Percentiles rank a stretch among this genome's conserved stretches.
Evolutionary conservation across 345 rosid genomes (phyloP).

Genomic region (Sisymbrium irio): DNA sequence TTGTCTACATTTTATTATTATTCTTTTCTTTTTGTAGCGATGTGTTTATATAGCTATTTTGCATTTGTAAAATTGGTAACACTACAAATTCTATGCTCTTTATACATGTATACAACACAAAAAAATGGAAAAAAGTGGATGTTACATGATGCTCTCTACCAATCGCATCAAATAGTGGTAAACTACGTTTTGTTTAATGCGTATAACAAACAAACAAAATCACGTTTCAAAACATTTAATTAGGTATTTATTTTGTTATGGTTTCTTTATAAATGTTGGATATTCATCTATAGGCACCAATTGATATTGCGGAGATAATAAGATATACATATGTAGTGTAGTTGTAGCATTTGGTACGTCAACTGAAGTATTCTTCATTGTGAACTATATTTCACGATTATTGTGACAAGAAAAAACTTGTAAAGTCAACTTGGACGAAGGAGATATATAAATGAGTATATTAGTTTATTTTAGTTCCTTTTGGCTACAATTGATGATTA

Average conservation of each 20-base stretch:
- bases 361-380: background rate
- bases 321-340: background rate
- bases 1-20: background rate
- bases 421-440: constrained; percentile 5
- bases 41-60: background rate
- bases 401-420: background rate
- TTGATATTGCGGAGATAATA: too few species aligned
- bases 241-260: background rate
- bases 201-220: background rate
- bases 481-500: background rate
- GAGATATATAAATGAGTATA: background rate
- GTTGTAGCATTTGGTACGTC: background rate
- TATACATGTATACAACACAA: background rate
- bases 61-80: background rate
- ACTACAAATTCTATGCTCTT: background rate
- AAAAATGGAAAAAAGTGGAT: background rate
- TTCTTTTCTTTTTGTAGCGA: background rate
- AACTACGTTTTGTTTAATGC: background rate
- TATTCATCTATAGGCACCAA: background rate
- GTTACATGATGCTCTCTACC: background rate
- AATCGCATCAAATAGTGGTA: background rate
- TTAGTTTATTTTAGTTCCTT: background rate
- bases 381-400: background rate
- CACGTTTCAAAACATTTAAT: background rate
- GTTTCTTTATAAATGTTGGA: background rate